A percentile compares a stretch with the other conserved stretches of the same genome.
phyloP scores from a whole-genome alignment of 495 filamentous ascomycete genomes.

The Penicillium subrubescens region DNA sequence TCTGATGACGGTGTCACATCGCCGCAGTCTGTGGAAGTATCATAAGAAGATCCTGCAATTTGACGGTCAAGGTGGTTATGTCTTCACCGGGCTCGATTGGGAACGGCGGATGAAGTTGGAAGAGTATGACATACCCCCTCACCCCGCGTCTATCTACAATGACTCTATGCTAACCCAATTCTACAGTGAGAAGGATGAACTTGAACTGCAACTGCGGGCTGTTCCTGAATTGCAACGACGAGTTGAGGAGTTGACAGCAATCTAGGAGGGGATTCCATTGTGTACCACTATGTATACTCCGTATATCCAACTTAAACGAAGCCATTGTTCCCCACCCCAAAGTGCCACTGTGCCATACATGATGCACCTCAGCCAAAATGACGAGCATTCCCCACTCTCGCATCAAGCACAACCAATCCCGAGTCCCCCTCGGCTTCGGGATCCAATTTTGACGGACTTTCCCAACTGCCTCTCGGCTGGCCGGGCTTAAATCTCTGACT shows the following conservation, averaged over 20 bases:
- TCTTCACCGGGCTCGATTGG: conserved; percentile 90
- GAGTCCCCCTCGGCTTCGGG: conserved; percentile 8
- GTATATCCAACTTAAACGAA: neutral
- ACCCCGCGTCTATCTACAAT: neutral
- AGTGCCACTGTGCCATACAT: too few relatives aligned
- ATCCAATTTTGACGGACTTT: neutral
- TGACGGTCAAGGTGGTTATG: conserved; percentile 87
- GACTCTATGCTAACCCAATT: conserved; percentile 12
- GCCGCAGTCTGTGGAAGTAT: conserved; percentile 93
- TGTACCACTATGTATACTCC: neutral
- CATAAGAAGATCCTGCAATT: conserved; percentile 93
- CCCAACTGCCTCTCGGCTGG: conserved; percentile 1
- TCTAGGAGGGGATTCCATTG: conserved; percentile 4
- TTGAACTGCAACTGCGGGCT: conserved; percentile 79
- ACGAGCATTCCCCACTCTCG: conserved; percentile 13
- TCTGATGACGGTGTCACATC: conserved; percentile 92
- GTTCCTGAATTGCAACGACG: conserved; percentile 87
- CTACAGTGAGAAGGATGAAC: conserved; percentile 83
- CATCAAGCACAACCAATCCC: conserved; percentile 8
- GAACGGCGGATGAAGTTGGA: conserved; percentile 82
- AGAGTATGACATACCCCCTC: conserved; percentile 59
- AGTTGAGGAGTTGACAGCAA: conserved; percentile 67
- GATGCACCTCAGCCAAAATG: neutral
- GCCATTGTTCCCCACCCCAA: neutral
- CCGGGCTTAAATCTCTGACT: conserved; percentile 9